Percentiles rank a stretch among this genome's conserved stretches.
Evolutionary conservation across 2,329 filamentous ascomycete genomes (phyloP).

Genomic region (Colletotrichum tropicicola): DNA sequence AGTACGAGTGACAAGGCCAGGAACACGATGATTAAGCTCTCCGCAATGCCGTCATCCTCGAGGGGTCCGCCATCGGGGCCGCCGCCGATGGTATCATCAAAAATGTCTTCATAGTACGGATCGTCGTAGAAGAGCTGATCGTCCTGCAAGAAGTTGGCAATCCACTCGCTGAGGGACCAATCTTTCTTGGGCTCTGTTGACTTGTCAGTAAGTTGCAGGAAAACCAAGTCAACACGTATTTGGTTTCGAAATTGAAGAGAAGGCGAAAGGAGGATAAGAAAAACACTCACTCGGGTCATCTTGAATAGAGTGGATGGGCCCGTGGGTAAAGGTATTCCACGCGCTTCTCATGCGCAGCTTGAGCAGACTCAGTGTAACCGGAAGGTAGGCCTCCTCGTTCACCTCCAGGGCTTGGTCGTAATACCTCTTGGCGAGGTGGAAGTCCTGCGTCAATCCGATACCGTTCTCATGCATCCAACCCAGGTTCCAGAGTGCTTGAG

Average conservation of each 20-base stretch:
- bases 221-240: no score
- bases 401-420: slow-evolving; percentile 94
- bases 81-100: slow-evolving; percentile 64
- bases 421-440: slow-evolving; percentile 94
- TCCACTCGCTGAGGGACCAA: slow-evolving; percentile 86
- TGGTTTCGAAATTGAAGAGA: no score
- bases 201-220: slow-evolving; percentile 37
- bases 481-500: slow-evolving; percentile 95
- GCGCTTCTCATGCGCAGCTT: slow-evolving; percentile 87
- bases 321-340: slow-evolving; percentile 93
- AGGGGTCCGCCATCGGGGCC: slow-evolving; percentile 63
- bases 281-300: slow-evolving; percentile 80
- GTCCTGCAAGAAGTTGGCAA: slow-evolving; percentile 82
- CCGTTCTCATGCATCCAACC: slow-evolving; percentile 99
- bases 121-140: slow-evolving; percentile 72
- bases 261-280: no score
- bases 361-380: slow-evolving; percentile 86
- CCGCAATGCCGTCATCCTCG: slow-evolving; percentile 81
- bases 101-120: slow-evolving; percentile 61
- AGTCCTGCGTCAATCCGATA: slow-evolving; percentile 91
- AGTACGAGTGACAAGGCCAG: slow-evolving; percentile 78
- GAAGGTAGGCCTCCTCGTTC: slow-evolving; percentile 92
- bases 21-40: slow-evolving; percentile 84
- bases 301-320: slow-evolving; percentile 90
- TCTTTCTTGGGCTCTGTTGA: slow-evolving; percentile 71